Percentiles rank a stretch among this genome's conserved stretches.
phyloP scores from a whole-genome alignment of 2,329 filamentous ascomycete species.

The Colletotrichum horii region DNA sequence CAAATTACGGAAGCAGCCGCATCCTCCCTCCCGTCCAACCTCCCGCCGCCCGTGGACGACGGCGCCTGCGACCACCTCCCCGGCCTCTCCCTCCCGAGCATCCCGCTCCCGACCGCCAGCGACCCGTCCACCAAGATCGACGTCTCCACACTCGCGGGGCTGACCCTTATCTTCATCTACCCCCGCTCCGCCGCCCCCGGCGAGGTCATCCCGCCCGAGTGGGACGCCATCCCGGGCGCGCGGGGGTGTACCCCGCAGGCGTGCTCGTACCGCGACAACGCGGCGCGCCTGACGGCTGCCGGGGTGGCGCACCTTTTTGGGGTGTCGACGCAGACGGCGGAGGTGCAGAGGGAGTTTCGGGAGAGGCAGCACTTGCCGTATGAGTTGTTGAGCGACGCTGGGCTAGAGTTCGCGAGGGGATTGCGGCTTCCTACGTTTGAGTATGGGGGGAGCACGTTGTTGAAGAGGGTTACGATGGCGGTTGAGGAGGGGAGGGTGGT shows the following conservation, averaged over 20 bases:
- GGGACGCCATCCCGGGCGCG: not conserved
- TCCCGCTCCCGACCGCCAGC: not conserved
- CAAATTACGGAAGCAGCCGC: not conserved
- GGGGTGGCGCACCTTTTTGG: not conserved
- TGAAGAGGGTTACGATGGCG: not conserved
- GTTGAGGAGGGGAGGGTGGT: not conserved
- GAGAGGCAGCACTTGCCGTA: not conserved
- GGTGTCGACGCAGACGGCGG: not conserved
- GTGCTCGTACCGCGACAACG: not conserved
- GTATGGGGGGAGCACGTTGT: not conserved
- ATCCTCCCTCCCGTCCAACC: not conserved
- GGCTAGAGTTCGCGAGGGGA: not conserved
- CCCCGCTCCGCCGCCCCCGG: not conserved
- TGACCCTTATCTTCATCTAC: rapidly evolving
- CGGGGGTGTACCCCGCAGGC: not conserved
- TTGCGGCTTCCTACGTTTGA: not conserved
- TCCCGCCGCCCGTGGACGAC: not conserved
- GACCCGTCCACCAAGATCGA: not conserved
- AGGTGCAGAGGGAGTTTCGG: not conserved
- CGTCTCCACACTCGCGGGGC: rapidly evolving
- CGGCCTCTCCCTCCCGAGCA: rapidly evolving
- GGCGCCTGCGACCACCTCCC: not conserved
- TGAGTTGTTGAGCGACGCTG: not conserved
- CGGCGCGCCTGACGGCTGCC: not conserved
- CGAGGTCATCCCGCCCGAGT: not conserved